Conservation (phyloP, 495 filamentous ascomycete species). For the Margaritispora aquatica region DNA sequence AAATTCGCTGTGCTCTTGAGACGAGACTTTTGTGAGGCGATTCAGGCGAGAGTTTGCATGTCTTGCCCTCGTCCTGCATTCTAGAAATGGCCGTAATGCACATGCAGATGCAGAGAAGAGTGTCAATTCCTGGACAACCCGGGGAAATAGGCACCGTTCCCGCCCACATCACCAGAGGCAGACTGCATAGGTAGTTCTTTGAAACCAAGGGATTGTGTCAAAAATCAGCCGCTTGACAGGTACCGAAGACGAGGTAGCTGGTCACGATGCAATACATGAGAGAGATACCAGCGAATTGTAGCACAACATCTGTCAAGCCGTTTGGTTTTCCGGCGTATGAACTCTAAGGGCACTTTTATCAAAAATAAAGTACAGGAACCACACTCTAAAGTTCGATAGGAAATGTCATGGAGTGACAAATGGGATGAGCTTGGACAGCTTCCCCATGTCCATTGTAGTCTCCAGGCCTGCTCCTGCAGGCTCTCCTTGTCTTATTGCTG, state of each 20-base stretch:
- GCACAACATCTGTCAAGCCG: not conserved
- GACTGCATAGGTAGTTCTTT: not conserved
- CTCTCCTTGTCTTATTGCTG: not conserved
- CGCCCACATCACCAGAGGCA: not conserved
- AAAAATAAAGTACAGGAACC: not conserved
- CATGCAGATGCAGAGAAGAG: not conserved
- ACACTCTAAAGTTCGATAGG: not conserved
- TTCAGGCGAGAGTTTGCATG: conserved; percentile 1
- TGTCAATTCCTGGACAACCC: not conserved
- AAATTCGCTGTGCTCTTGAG: not conserved
- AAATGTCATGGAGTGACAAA: not conserved
- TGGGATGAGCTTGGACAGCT: not conserved
- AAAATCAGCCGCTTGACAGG: not conserved
- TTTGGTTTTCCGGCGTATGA: not conserved
- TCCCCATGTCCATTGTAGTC: not conserved
- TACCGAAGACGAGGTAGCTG: no score
- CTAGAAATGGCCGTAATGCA: not conserved
- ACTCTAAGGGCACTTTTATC: no score
- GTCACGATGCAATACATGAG: no score
- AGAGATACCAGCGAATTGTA: no score
- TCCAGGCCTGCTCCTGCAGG: not conserved
- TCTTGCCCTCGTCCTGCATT: not conserved
- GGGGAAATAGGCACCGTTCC: not conserved
- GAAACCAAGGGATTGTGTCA: not conserved
- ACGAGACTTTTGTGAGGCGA: not conserved